These are phyloP conservation scores for Hirsutella minnesotensis DNA, from an alignment of 2,329 filamentous ascomycete species.

Conservation along the genomic window DNA sequence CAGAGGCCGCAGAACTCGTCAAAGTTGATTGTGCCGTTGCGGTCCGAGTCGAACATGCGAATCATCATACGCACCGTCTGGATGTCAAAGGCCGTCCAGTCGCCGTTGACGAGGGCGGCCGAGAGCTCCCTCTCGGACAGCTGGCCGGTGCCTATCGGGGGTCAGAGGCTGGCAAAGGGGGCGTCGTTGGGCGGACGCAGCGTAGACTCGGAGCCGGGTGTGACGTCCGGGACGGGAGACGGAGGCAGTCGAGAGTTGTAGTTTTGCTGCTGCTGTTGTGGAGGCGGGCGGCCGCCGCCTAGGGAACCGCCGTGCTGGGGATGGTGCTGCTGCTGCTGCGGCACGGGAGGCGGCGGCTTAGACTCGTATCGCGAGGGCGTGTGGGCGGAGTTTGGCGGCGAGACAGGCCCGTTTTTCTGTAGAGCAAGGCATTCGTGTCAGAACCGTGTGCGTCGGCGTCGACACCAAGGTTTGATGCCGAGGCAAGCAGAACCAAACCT, in stretches of 20 bases:
- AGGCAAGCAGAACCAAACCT: conserved; percentile 12
- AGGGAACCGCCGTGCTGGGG: not conserved
- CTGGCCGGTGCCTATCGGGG: conserved; percentile 55
- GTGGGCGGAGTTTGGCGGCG: conserved; percentile 4
- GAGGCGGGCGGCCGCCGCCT: not conserved
- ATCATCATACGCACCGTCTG: conserved; percentile 99
- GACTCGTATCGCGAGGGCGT: conserved; percentile 31
- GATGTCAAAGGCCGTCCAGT: conserved; percentile 86
- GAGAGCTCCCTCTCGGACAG: conserved; percentile 80
- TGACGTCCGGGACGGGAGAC: conserved; percentile 42
- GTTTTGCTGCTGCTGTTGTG: not conserved
- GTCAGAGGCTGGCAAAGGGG: not conserved
- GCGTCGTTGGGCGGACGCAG: conserved; percentile 52
- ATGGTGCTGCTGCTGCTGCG: conserved; percentile 6
- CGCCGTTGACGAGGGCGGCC: conserved; percentile 86
- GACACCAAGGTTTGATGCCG: no score
- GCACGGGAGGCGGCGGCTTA: conserved; percentile 28
- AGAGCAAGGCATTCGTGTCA: not conserved
- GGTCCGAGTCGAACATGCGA: conserved; percentile 94
- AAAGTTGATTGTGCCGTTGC: conserved; percentile 80
- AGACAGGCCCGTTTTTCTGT: conserved; percentile 25
- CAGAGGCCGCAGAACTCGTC: conserved; percentile 94
- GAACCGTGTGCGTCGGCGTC: no score
- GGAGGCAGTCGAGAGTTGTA: conserved; percentile 49
- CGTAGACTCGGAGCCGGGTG: conserved; percentile 50